These are phyloP conservation scores for Talaromyces nanjingensis DNA, from an alignment of 495 filamentous ascomycete genomes.

Conservation along the genomic window DNA sequence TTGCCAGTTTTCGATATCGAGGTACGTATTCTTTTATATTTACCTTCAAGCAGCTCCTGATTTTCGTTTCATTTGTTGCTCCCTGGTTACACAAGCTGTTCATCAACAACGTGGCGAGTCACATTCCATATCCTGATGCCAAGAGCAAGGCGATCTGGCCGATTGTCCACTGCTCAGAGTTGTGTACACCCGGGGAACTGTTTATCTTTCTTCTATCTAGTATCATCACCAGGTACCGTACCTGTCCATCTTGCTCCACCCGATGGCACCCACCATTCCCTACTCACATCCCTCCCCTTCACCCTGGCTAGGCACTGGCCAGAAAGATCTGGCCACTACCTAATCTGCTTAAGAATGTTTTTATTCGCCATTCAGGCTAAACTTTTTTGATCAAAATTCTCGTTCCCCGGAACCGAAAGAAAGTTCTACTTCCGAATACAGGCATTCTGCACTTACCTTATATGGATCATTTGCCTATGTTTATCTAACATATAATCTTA, in stretches of 20 bases:
- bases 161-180: background rate
- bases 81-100: background rate
- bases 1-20: background rate
- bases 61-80: background rate
- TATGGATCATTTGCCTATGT: background rate
- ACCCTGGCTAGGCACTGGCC: background rate
- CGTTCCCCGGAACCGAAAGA: background rate
- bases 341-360: background rate
- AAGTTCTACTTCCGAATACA: background rate
- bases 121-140: background rate
- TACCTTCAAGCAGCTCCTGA: background rate
- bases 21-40: background rate
- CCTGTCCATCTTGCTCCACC: background rate
- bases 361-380: background rate
- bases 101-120: background rate
- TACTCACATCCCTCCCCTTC: background rate
- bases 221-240: background rate
- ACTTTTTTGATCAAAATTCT: background rate
- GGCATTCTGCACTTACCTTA: background rate
- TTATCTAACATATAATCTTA: background rate
- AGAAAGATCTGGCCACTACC: conserved; percentile 1
- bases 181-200: background rate
- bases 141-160: background rate
- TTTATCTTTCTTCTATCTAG: background rate
- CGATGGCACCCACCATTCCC: background rate